Conservation (phyloP, 495 filamentous ascomycete genomes). For the Trichoderma reesei region DNA sequence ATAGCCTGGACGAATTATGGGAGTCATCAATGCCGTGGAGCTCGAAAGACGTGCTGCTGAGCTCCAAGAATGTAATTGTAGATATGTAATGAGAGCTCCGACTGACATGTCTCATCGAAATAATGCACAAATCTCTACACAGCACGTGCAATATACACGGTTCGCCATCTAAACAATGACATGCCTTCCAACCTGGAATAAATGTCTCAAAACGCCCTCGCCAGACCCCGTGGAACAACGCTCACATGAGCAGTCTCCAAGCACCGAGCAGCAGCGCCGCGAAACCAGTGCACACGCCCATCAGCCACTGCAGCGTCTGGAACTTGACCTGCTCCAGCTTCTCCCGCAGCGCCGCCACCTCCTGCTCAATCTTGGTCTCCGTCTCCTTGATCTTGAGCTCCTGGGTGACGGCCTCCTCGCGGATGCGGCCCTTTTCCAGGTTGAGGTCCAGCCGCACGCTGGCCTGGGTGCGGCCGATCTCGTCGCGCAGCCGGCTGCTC, state of each 20-base stretch:
- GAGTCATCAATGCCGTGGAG: too few relatives aligned
- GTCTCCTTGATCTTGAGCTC: slow-evolving; percentile 99
- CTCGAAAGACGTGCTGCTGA: too few relatives aligned
- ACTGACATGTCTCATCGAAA: too few relatives aligned
- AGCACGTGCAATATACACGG: too few relatives aligned
- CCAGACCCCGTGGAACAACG: too few relatives aligned
- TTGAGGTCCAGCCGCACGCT: slow-evolving; percentile 87
- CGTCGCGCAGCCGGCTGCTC: slow-evolving; percentile 77
- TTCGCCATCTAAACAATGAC: not conserved
- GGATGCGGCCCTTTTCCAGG: slow-evolving; percentile 90
- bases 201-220: not conserved
- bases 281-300: slow-evolving; percentile 91
- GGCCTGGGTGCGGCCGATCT: slow-evolving; percentile 87
- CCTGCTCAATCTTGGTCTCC: slow-evolving; percentile 96
- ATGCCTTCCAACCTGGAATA: not conserved
- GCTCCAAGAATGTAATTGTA: too few relatives aligned
- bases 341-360: slow-evolving; percentile 83
- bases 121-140: too few relatives aligned
- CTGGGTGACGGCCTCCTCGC: slow-evolving; percentile 93
- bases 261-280: slow-evolving; percentile 91
- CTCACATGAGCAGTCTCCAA: slow-evolving; percentile 73
- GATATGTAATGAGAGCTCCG: too few relatives aligned
- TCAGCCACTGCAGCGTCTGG: slow-evolving; percentile 93
- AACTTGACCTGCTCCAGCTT: slow-evolving; percentile 96
- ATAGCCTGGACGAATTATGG: too few relatives aligned